These are phyloP conservation scores for Haplographium delicatum DNA, from an alignment of 495 filamentous ascomycete genomes.

Conservation along the genomic window DNA sequence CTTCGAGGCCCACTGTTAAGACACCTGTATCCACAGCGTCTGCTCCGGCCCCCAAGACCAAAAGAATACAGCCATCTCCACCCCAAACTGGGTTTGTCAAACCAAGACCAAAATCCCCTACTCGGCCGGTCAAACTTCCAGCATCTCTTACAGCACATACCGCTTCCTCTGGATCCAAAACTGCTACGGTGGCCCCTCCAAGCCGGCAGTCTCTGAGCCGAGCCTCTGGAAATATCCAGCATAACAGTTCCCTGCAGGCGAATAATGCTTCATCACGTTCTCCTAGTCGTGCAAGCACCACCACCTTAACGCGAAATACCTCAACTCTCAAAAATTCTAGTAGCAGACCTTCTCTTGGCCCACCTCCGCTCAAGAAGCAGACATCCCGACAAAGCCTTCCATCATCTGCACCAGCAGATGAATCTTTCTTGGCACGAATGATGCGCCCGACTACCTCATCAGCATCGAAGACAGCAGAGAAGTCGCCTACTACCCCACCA, in stretches of 20 bases:
- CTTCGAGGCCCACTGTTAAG: slow-evolving; percentile 22
- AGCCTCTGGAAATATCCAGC: slow-evolving; percentile 22
- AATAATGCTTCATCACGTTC: slow-evolving; percentile 11
- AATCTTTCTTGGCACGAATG: slow-evolving; percentile 84
- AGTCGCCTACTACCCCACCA: slow-evolving; percentile 29
- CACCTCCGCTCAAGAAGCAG: slow-evolving; percentile 41
- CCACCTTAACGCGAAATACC: slow-evolving; percentile 14
- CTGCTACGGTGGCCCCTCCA: slow-evolving; percentile 20
- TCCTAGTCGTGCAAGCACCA: slow-evolving; percentile 19
- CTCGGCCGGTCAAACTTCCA: slow-evolving; percentile 55
- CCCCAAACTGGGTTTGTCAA: slow-evolving; percentile 44
- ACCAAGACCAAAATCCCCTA: slow-evolving; percentile 59
- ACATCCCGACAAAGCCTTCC: slow-evolving; percentile 19
- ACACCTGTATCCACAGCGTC: slow-evolving; percentile 28
- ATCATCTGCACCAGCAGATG: slow-evolving; percentile 36
- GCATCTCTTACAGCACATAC: slow-evolving; percentile 58
- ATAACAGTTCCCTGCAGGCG: slow-evolving; percentile 2
- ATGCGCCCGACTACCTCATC: slow-evolving; percentile 84
- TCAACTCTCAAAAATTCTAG: slow-evolving; percentile 17
- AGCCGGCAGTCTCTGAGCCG: slow-evolving; percentile 19
- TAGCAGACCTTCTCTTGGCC: slow-evolving; percentile 44
- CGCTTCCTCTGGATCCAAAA: slow-evolving; percentile 54
- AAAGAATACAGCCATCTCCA: slow-evolving; percentile 32
- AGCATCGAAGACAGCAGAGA: slow-evolving; percentile 71
- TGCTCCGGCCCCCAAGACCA: slow-evolving; percentile 32